Evolutionary conservation across 352 stramenopile species (phyloP).

Genomic region (Phytopythium cucurbitacearum): DNA sequence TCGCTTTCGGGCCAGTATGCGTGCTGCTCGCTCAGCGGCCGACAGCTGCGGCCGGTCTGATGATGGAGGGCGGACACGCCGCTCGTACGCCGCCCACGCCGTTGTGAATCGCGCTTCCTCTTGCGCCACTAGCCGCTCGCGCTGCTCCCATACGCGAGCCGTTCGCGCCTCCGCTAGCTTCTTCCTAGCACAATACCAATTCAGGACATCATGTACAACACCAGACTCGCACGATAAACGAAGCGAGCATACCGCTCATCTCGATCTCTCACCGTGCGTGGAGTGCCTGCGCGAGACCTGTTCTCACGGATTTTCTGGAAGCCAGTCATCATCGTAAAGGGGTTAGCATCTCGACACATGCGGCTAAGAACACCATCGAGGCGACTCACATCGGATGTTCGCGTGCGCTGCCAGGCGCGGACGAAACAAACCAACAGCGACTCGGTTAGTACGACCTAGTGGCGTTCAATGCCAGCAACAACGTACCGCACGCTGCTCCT

Average conservation of each 20-base stretch:
- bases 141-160: conserved; percentile 34
- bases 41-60: conserved; percentile 3
- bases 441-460: conserved; percentile 3
- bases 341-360: not conserved
- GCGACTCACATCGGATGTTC: conserved; percentile 27
- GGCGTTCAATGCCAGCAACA: not conserved
- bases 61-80: conserved; percentile 15
- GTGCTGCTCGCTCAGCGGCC: conserved; percentile 27
- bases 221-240: no score
- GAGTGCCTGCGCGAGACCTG: conserved; percentile 29
- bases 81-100: conserved; percentile 34
- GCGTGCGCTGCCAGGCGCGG: conserved; percentile 19
- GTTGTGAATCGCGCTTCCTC: conserved; percentile 31
- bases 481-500: conserved; percentile 37
- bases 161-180: conserved; percentile 51
- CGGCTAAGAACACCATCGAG: not conserved
- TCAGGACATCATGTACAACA: no score
- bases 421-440: not conserved
- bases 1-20: conserved; percentile 23
- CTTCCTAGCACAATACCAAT: conserved; percentile 39
- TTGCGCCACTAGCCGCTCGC: conserved; percentile 34
- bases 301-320: conserved; percentile 64
- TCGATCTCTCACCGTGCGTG: conserved; percentile 12
- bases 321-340: not conserved
- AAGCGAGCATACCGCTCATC: conserved; percentile 19